Base-by-base conservation (phyloP, 805 yeast genomes). In the Komagataella kurtzmanii region DNA sequence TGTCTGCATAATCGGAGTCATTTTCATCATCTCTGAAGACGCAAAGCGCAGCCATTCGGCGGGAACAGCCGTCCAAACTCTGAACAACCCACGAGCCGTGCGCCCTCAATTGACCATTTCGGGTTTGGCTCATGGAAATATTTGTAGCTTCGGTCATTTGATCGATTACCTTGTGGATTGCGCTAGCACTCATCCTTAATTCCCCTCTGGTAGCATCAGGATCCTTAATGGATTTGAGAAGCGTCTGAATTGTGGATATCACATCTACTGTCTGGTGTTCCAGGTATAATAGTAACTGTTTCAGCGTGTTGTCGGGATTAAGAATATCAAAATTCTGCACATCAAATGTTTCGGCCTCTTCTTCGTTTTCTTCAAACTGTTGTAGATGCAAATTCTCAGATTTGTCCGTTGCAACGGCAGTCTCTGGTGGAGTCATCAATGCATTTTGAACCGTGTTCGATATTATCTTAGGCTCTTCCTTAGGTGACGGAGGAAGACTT, bases 231-330 rank as follows among this genome's bases (percentile, higher is more conserved):
- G 91, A 80, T 3, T 81, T 78, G 54, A 91, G 73, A 55, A 91
- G 73, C 17, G 85, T 78, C 63, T 90, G 97, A 58, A 90, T 90
- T 0, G 96, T 87, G 12, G 89, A 79, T 49, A 91, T 90, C 2
- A 91, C 97, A 59, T 85, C 85, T 17, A 87, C 90, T 0, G 97
- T 90, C 68, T 90, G 96, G 65, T 88, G 96, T 64, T 91, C 98
- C 59, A 91, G 73, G 63, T 89, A 91, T 24, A 82, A 73, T 59
- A 90, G 77, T 54, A 91, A 79, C 60, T 88, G 95, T 6, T 88
- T 80, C 56, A 90, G 74, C 1, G 96, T 85, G 63, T 88, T 87
- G 61, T 90, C 97, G 1, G 95, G 95, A 59, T 88, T 86, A 53
- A 83, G 83, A 51, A 86, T 82, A 66, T 87, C 88, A 65, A 86